phyloP scores from a whole-genome alignment of 2,329 filamentous ascomycete species.

The Fulvia fulva region DNA sequence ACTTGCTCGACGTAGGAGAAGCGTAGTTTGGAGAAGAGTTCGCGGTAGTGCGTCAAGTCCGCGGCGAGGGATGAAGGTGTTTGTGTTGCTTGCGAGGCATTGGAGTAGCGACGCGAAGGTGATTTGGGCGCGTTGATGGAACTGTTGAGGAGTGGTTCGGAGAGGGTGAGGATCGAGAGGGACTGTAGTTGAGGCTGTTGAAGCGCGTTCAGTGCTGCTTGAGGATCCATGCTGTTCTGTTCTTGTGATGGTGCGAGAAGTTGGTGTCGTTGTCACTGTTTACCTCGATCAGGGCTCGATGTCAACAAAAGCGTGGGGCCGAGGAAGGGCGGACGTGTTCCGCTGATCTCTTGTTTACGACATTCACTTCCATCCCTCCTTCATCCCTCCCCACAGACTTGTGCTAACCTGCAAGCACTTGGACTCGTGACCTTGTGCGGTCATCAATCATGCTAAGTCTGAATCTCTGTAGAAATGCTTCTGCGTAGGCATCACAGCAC shows the following conservation, averaged over 20 bases:
- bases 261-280: conserved; percentile 1
- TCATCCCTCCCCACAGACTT: no score
- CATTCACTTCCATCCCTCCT: no score
- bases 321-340: not conserved
- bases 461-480: no score
- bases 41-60: conserved; percentile 85
- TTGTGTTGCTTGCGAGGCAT: conserved; percentile 62
- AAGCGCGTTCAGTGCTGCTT: conserved; percentile 38
- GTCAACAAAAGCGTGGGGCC: not conserved
- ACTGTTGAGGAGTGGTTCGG: conserved; percentile 34
- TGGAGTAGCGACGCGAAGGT: conserved; percentile 59
- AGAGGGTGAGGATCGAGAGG: conserved; percentile 56
- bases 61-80: conserved; percentile 75
- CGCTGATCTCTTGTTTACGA: no score
- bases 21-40: conserved; percentile 90
- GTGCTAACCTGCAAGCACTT: no score
- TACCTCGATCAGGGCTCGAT: no score
- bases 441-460: no score
- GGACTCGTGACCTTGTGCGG: no score
- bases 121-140: conserved; percentile 24
- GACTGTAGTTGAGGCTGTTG: conserved; percentile 51
- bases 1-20: conserved; percentile 98
- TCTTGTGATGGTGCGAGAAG: not conserved
- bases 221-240: conserved; percentile 15
- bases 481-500: no score